Evolutionary conservation across 257 asterid genomes (phyloP), one percentile per base, ranked within the genome.

Genomic region (Paulownia fortunei): DNA sequence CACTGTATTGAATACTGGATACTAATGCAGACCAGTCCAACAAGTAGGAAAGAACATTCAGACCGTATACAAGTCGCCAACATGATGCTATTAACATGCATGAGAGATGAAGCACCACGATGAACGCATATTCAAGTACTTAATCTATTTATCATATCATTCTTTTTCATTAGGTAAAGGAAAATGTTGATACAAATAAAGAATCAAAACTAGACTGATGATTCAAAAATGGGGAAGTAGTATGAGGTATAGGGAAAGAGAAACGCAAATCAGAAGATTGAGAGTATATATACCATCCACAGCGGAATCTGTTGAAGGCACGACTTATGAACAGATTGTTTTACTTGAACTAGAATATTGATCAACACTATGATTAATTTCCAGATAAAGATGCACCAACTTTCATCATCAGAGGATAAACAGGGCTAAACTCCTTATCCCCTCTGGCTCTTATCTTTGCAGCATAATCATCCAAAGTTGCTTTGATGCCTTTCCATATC

Each of bases 401-500:
- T 76, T 92, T 88, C 84, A 87, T 65, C 98, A 90, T 94, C 67
- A 92, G 80, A 47, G 97, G 94, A 84, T 94, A 92, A 46, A 94
- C 97, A 0, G 92, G 91, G 83, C 92, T 91, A 75, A 96, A 96
- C 82, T 96, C 98, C 87, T 96, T 93, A 69, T 94, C 98, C 5
- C 98, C 97, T 81, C 98, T 87, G 39, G 86, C 86, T 67, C 96
- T 79, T 16, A 90, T 88, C 76, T 82, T 90, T 10, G 87, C 87
- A 56, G 97, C 98, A 84, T 96, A 96, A 78, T 96, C 99, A 71
- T 92, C 97, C n/a, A 96, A 80, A 26, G 98, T 92, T 7, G 95
- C 97, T 84, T 92, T 96, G 24, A 96, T 63, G 41, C 97, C 99
- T 87, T 83, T 93, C 99, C 99, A 96, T 54, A 96, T 87, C 86